Evolutionary conservation across 345 rosid species (phyloP).

Genomic region (Stellera chamaejasme): DNA sequence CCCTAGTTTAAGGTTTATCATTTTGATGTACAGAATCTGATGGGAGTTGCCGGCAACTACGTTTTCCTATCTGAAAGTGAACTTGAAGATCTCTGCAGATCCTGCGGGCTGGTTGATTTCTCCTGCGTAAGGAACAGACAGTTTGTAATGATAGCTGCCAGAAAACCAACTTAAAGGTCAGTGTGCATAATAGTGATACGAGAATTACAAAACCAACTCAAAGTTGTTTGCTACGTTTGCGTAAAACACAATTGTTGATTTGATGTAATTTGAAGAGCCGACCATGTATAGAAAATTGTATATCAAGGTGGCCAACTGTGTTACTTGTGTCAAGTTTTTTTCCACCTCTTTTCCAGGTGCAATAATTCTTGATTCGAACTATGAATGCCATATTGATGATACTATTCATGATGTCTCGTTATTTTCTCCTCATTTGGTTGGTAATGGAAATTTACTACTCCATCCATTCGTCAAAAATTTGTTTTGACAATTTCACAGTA

Average conservation of each 20-base stretch:
- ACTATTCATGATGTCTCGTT: too few relatives aligned
- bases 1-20: not conserved
- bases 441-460: too few relatives aligned
- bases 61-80: conserved; percentile 54
- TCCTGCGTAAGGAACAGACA: conserved; percentile 40
- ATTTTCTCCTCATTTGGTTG: too few relatives aligned
- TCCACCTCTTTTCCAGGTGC: not conserved
- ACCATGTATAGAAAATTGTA: not conserved
- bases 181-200: conserved; percentile 6
- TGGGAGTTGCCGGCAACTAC: conserved; percentile 43
- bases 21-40: conserved; percentile 27
- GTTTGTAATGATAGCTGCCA: conserved; percentile 75
- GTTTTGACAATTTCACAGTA: too few relatives aligned
- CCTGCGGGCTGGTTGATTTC: conserved; percentile 67
- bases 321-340: not conserved
- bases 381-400: too few relatives aligned
- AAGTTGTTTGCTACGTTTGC: not conserved
- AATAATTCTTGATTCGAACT: too few relatives aligned
- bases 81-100: conserved; percentile 69
- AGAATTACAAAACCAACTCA: conserved; percentile 5
- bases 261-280: not conserved
- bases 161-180: conserved; percentile 42
- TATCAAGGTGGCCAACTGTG: not conserved
- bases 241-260: not conserved
- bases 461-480: too few relatives aligned